Percentiles rank a stretch among this genome's conserved stretches.
These are phyloP conservation scores for Podospora didyma DNA, from an alignment of 495 filamentous ascomycete species.

Conservation along the genomic window DNA sequence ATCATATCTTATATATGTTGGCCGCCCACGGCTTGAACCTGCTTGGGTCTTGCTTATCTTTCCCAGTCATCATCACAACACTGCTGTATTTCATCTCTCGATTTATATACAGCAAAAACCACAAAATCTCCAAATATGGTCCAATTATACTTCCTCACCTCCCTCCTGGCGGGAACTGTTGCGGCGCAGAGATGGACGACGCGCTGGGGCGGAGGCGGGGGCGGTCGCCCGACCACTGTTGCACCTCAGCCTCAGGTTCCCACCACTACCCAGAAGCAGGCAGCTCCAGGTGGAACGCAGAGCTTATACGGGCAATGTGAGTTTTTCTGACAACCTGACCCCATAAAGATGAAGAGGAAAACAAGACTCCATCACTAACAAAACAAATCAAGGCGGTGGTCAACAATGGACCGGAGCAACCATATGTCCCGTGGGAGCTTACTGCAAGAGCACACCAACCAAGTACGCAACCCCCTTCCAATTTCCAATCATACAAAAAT, in stretches of 20 bases:
- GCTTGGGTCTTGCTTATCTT: neutral
- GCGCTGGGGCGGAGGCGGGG: no score
- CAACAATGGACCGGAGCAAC: slow-evolving; percentile 14
- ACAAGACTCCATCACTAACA: no score
- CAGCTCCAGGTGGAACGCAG: slow-evolving; percentile 7
- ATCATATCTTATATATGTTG: slow-evolving; percentile 2
- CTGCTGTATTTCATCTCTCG: neutral
- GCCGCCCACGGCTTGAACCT: neutral
- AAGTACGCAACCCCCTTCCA: slow-evolving; percentile 12
- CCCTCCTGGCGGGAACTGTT: slow-evolving; percentile 8
- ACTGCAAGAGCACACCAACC: slow-evolving; percentile 12
- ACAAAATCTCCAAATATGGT: slow-evolving; percentile 4
- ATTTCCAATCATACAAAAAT: no score
- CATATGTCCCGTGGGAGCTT: slow-evolving; percentile 15
- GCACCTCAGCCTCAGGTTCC: neutral
- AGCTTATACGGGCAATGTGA: slow-evolving; percentile 20
- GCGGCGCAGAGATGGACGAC: slow-evolving; percentile 6
- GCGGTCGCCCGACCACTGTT: slow-evolving; percentile 1
- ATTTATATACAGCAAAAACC: neutral
- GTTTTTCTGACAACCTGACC: neutral
- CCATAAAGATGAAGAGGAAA: neutral
- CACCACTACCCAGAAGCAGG: neutral
- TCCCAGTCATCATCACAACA: neutral
- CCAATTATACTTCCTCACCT: slow-evolving; percentile 4
- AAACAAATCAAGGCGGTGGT: slow-evolving; percentile 19